Conservation (phyloP, 1,284 basidiomycete genomes). For the Apiotrichum sp. region DNA sequence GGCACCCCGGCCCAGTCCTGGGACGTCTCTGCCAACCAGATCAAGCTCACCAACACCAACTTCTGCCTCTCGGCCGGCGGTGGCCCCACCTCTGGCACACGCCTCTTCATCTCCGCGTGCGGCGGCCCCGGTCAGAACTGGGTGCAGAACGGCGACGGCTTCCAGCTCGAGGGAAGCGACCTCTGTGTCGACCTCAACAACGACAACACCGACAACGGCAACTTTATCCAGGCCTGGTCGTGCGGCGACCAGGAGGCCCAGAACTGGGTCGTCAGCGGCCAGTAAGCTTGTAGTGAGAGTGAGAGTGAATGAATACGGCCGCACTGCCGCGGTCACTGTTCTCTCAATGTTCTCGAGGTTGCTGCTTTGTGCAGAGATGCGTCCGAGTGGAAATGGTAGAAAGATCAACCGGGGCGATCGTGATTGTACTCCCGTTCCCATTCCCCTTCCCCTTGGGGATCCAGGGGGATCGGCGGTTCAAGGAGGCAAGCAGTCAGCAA, state of each 20-base stretch:
- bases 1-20: constrained; percentile 13
- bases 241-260: background rate
- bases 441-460: too few species aligned
- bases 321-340: too few species aligned
- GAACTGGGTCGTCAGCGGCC: background rate
- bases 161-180: background rate
- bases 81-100: background rate
- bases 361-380: too few species aligned
- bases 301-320: too few species aligned
- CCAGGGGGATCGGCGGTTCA: too few species aligned
- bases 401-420: too few species aligned
- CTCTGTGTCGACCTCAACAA: background rate
- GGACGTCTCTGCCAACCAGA: background rate
- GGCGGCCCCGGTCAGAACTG: background rate
- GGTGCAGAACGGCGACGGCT: background rate
- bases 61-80: constrained; percentile 17
- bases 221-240: background rate
- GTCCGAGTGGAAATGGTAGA: too few species aligned
- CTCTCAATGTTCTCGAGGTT: too few species aligned
- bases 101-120: background rate
- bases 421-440: too few species aligned
- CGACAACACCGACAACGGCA: background rate
- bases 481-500: too few species aligned
- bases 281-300: background rate
- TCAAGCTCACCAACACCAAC: constrained; percentile 10